Evolutionary conservation across 2,329 filamentous ascomycete species (phyloP).

Genomic region (Kalmusia sp.): DNA sequence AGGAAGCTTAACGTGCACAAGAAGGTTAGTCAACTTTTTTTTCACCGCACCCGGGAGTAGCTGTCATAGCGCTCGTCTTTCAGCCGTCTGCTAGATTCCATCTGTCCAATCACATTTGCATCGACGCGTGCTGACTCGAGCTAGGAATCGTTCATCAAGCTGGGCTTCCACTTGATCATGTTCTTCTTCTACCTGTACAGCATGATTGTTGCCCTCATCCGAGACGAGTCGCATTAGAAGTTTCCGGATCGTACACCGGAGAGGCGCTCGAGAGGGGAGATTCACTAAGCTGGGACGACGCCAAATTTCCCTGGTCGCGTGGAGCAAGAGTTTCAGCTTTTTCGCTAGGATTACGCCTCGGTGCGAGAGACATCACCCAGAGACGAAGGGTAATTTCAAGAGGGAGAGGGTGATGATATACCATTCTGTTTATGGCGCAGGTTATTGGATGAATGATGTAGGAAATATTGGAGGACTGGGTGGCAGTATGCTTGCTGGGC

Average conservation of each 20-base stretch:
- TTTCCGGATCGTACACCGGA: conserved; percentile 46
- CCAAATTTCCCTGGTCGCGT: not conserved
- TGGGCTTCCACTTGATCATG: conserved; percentile 98
- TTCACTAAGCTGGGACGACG: not conserved
- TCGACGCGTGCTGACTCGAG: conserved; percentile 16
- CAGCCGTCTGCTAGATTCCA: not conserved
- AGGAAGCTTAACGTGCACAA: conserved; percentile 98
- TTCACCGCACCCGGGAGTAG: not conserved
- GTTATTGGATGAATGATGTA: conserved; percentile 4
- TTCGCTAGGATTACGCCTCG: not conserved
- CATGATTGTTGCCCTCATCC: conserved; percentile 97
- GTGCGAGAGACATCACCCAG: not conserved
- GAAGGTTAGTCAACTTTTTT: conserved; percentile 69
- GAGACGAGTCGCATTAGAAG: conserved; percentile 81
- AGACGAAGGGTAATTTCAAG: conserved; percentile 7
- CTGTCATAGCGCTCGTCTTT: not conserved
- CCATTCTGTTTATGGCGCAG: conserved; percentile 7
- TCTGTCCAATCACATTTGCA: not conserved
- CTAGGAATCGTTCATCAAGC: conserved; percentile 98
- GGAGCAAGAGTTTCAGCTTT: not conserved
- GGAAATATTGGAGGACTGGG: not conserved
- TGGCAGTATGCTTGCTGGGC: conserved; percentile 10
- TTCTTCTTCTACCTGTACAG: conserved; percentile 99
- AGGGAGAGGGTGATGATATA: conserved; percentile 12
- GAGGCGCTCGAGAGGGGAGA: conserved; percentile 19